Evolutionary conservation across 2,329 filamentous ascomycete genomes (phyloP), one percentile per base, ranked within the genome.

Genomic region (Orbilia ellipsospora): DNA sequence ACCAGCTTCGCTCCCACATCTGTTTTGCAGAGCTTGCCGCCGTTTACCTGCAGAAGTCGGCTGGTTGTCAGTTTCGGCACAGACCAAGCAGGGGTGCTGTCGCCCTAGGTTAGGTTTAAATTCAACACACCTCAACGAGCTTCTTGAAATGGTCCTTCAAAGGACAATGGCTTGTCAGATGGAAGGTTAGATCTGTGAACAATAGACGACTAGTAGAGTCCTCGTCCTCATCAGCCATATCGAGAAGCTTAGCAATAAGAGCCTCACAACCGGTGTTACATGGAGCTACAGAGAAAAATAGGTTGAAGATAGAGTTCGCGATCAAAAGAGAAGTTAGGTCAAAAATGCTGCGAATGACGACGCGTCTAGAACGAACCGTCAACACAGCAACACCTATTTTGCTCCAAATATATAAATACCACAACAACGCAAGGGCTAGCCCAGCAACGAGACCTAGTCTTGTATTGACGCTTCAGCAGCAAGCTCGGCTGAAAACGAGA

Each of bases 1-100:
- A 72, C 57, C 16, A 77, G 42, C 23, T 77, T 51, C 4, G 75
- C 77, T 5, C 40, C 52, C 40, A 31, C 51, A 6, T 77, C 75
- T 1, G 72, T 73, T 31, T 55, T 54, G 13, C 55, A 67, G 6
- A 76, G 26, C 40, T 60, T 76, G n/a, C 65, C 74, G 36, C 74
- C 77, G 42, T 78, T 77, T 16, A 28, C 31, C 69, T 70, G 54
- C 28, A 31, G 18, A 10, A 13, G 40, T 23, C 12, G 50, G 8
- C 2, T 3, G 2, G 1, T 10, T 52, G 18, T 42, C 45, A 54
- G 45, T 28, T 44, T 36, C 5, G 31, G 31, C 5, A 36, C 10
- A 6, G 5, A 36, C 10, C 31, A 10, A 36, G 54, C 18, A 15
- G 31, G 45, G 7, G 13, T 52, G 10, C 15, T 12, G 1, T 26